Base-by-base conservation (phyloP, 495 filamentous ascomycete genomes). In the Extremus antarcticus region DNA sequence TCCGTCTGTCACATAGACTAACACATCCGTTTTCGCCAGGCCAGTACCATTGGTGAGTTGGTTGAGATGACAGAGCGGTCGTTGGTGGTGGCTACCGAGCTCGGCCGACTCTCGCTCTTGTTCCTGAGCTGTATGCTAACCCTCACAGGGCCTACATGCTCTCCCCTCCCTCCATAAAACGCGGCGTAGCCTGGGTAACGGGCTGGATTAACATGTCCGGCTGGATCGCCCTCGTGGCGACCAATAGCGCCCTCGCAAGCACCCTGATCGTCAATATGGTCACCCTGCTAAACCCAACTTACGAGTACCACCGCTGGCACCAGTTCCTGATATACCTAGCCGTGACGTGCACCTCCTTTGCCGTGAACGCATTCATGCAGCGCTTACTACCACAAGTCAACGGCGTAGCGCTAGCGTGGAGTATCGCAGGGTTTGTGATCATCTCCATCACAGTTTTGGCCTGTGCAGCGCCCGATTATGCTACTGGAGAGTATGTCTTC, bases 131-230 rank as follows among this genome's bases (percentile, higher is more conserved):
- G n/a, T n/a, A n/a, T n/a, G n/a, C n/a, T n/a, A n/a, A n/a, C n/a
- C n/a, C n/a, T n/a, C n/a, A n/a, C 13, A 35, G 29, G 29, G 29
- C 29, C 29, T 35, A 35, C 29, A 45, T 45, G 41, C 8, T 45
- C 15, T 7, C 41, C 8, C 41, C 41, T 45, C 7, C 41, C 4
- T 45, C 41, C 19, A n/a, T 45, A 3, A 45, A 17, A 17, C 41
- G 41, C 15, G 41, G 41, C 4, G 68, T 86, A 3, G 82, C 79
- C 10, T 88, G 79, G 77, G 77, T 80, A 24, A 85, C 82, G 0
- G 84, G 84, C n/a, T 88, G 84, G 84, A 78, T 86, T 54, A 87
- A 85, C 64, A 78, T 82, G 25, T 76, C 78, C 20, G 84, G 82
- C 22, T 87, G 83, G 84, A 81, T 86, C 19, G 50, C 49, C 7